Percentiles rank a stretch among this genome's conserved stretches.
These are phyloP conservation scores for Neopestalotiopsis rosae DNA, from an alignment of 2,329 filamentous ascomycete species.

Conservation along the genomic window DNA sequence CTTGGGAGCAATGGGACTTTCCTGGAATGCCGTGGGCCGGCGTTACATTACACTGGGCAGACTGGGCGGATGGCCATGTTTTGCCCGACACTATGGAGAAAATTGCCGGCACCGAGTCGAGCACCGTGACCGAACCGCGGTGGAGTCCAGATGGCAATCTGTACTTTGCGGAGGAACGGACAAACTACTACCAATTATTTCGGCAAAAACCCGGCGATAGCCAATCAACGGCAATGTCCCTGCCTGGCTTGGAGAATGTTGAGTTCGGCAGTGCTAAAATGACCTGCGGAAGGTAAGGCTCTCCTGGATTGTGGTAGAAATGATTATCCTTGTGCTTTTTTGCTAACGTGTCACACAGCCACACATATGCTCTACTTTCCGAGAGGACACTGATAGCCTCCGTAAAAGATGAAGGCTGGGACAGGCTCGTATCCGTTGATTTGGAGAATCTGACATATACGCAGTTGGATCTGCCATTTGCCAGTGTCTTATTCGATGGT, in stretches of 20 bases:
- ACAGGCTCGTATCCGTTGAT: slow-evolving; percentile 44
- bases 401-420: slow-evolving; percentile 37
- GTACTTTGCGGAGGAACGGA: slow-evolving; percentile 52
- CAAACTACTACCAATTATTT: slow-evolving; percentile 54
- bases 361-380: slow-evolving; percentile 45
- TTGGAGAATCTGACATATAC: slow-evolving; percentile 37
- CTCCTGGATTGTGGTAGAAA: slow-evolving; percentile 8
- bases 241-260: slow-evolving; percentile 23
- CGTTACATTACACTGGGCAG: slow-evolving; percentile 48
- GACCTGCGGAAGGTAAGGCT: slow-evolving; percentile 26
- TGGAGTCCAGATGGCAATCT: slow-evolving; percentile 56
- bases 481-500: slow-evolving; percentile 40
- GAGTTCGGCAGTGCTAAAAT: slow-evolving; percentile 36
- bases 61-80: slow-evolving; percentile 42
- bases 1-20: slow-evolving; percentile 62
- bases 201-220: slow-evolving; percentile 37
- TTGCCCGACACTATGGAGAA: slow-evolving; percentile 35
- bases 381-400: slow-evolving; percentile 40
- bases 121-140: slow-evolving; percentile 54
- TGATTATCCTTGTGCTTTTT: background rate
- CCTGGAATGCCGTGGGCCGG: slow-evolving; percentile 58
- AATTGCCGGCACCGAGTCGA: slow-evolving; percentile 47
- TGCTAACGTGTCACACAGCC: slow-evolving; percentile 30
- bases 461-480: slow-evolving; percentile 34
- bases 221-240: background rate